Base-by-base conservation (phyloP, 176 grass and related monocot genomes). In the Cocos nucifera region DNA sequence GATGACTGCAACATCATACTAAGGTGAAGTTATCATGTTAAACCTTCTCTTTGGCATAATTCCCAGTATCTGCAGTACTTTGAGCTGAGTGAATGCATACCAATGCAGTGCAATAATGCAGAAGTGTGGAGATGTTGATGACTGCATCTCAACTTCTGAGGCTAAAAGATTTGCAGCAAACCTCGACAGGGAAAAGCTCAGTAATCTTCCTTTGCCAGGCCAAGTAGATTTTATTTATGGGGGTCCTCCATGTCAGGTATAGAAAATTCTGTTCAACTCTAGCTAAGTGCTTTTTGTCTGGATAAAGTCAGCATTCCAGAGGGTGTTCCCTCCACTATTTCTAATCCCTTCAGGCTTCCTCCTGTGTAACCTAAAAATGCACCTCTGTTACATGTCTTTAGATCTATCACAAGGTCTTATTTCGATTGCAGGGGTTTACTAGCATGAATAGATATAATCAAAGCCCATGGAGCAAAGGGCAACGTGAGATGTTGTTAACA, bases 151-250 rank as follows among this genome's bases (percentile, higher is more conserved):
- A 77, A 98, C 88, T 68, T 73, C 88, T 69, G 93, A 98, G 53
- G 93, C 84, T 83, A 76, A 74, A 65, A 88, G 92, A 59, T 73
- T 85, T 69, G 93, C 84, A 78, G 73, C 79, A 48, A 79, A 85
- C 66, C 66, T 92, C 51, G 52, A 66, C 20, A 73, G 80, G 65
- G 87, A 89, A 15, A 89, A 92, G 65, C 72, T 89, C 69, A 89
- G 64, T 48, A 98, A 98, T 20, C 84, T 98, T 57, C 93, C 93
- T 4, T 51, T 89, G 61, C 93, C 87, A 15, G 93, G 93, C 64
- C 75, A 98, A 86, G 93, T 98, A 81, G 87, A 92, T 70, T 92
- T 98, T 67, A 92, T 98, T 74, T 92, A 98, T 71, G 93, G 93
- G 30, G 93, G 93, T 49, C 93, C 93, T 74, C 93, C 93, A 19